Evolutionary conservation across 805 yeast genomes (phyloP).

Genomic region (Dipodascus geniculatus): DNA sequence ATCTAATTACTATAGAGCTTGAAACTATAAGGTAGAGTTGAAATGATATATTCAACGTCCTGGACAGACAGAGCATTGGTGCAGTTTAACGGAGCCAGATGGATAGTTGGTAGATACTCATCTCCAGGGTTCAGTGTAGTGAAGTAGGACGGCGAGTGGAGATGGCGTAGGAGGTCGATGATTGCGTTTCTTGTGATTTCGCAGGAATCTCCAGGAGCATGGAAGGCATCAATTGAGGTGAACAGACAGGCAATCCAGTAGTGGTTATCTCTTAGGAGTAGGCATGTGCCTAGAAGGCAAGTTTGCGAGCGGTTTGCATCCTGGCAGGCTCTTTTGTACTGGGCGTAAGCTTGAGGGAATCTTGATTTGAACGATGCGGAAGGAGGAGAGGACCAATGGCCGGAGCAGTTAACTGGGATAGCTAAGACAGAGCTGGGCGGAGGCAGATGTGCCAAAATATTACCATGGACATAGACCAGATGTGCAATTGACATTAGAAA

Average conservation of each 20-base stretch:
- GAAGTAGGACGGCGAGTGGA: conserved; percentile 13
- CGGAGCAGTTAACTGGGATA: neutral
- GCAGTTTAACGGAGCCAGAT: conserved; percentile 70
- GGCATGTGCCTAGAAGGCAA: conserved; percentile 42
- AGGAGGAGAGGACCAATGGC: neutral
- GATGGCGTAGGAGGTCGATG: conserved; percentile 32
- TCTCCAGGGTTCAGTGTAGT: neutral
- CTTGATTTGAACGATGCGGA: conserved; percentile 30
- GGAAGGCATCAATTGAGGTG: conserved; percentile 33
- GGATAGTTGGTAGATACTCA: conserved; percentile 22
- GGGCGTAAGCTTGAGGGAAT: conserved; percentile 46
- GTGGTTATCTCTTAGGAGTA: conserved; percentile 30
- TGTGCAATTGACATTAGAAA: neutral
- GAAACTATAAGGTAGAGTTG: neutral
- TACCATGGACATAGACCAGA: neutral
- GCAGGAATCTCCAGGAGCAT: conserved; percentile 34
- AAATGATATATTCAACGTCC: conserved; percentile 35
- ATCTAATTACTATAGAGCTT: neutral
- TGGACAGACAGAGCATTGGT: conserved; percentile 80
- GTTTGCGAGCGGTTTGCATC: conserved; percentile 15
- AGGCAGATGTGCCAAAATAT: neutral
- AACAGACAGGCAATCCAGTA: conserved; percentile 54
- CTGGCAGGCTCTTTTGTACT: conserved; percentile 36
- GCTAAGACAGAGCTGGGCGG: neutral
- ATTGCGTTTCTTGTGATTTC: conserved; percentile 40